Evolutionary conservation across 2,329 filamentous ascomycete genomes (phyloP).

Genomic region (Bipolaris zeicola): DNA sequence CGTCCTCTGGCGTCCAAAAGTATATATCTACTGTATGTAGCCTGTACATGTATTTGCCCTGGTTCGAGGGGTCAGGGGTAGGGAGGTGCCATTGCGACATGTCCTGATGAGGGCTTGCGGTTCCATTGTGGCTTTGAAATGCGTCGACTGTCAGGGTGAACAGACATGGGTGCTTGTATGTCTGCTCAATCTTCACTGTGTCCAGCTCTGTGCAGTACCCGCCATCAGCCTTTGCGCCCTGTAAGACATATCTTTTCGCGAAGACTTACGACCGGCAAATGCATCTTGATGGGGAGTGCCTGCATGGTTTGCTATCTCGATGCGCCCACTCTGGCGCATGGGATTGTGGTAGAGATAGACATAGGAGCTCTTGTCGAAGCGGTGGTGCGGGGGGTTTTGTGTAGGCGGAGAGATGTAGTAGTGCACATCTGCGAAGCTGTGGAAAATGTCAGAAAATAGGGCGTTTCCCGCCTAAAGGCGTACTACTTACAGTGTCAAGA

Average conservation of each 20-base stretch:
- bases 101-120: slow-evolving; percentile 54
- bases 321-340: slow-evolving; percentile 67
- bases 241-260: neutral
- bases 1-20: slow-evolving; percentile 77
- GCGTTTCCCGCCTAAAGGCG: neutral
- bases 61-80: slow-evolving; percentile 71
- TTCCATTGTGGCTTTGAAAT: slow-evolving; percentile 39
- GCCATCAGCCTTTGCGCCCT: slow-evolving; percentile 25
- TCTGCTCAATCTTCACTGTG: slow-evolving; percentile 68
- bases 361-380: slow-evolving; percentile 80
- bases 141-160: slow-evolving; percentile 69
- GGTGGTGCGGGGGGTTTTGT: slow-evolving; percentile 73
- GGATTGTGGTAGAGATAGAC: slow-evolving; percentile 80
- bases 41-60: slow-evolving; percentile 79
- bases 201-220: slow-evolving; percentile 63
- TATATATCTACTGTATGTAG: slow-evolving; percentile 78
- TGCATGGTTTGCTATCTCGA: slow-evolving; percentile 77
- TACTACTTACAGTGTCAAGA: slow-evolving; percentile 55
- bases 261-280: slow-evolving; percentile 72
- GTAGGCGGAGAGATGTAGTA: slow-evolving; percentile 76
- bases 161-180: slow-evolving; percentile 74
- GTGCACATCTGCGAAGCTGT: slow-evolving; percentile 77
- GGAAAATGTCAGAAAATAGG: slow-evolving; percentile 15
- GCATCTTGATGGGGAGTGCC: slow-evolving; percentile 79
- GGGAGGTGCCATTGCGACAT: slow-evolving; percentile 73